phyloP scores from a whole-genome alignment of 2,329 filamentous ascomycete genomes.

The Pseudodiploospora longispora region DNA sequence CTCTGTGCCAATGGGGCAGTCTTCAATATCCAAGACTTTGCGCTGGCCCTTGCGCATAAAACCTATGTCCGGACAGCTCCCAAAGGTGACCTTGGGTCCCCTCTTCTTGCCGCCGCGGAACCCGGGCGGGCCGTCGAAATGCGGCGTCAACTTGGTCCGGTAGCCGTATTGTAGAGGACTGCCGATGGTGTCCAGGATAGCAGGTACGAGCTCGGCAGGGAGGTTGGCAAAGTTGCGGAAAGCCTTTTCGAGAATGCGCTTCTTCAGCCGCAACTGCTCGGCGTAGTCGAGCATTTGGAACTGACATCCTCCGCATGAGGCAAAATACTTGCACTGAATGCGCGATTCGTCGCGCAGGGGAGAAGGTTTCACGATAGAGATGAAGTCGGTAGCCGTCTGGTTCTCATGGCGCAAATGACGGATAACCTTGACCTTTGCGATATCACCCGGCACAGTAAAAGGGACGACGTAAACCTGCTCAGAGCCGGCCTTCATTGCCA shows the following conservation, averaged over 20 bases:
- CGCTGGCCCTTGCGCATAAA: conserved; percentile 83
- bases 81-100: conserved; percentile 40
- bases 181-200: conserved; percentile 75
- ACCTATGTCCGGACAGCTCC: conserved; percentile 69
- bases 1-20: conserved; percentile 90
- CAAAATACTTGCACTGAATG: conserved; percentile 79
- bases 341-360: conserved; percentile 68
- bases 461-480: conserved; percentile 73
- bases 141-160: conserved; percentile 92
- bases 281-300: conserved; percentile 93
- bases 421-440: conserved; percentile 68
- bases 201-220: conserved; percentile 63
- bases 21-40: conserved; percentile 85
- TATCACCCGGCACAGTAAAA: conserved; percentile 81
- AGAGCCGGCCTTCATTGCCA: conserved; percentile 63
- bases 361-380: conserved; percentile 68
- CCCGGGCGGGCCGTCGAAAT: conserved; percentile 74
- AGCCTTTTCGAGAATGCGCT: conserved; percentile 79
- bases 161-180: conserved; percentile 90
- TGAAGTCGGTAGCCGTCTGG: conserved; percentile 73
- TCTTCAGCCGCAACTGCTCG: conserved; percentile 80
- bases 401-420: conserved; percentile 57
- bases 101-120: conserved; percentile 41
- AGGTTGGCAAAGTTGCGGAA: conserved; percentile 87
- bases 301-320: conserved; percentile 83